These are phyloP conservation scores for Craterostigma plantagineum DNA, from an alignment of 257 asterid genomes.

Conservation along the genomic window DNA sequence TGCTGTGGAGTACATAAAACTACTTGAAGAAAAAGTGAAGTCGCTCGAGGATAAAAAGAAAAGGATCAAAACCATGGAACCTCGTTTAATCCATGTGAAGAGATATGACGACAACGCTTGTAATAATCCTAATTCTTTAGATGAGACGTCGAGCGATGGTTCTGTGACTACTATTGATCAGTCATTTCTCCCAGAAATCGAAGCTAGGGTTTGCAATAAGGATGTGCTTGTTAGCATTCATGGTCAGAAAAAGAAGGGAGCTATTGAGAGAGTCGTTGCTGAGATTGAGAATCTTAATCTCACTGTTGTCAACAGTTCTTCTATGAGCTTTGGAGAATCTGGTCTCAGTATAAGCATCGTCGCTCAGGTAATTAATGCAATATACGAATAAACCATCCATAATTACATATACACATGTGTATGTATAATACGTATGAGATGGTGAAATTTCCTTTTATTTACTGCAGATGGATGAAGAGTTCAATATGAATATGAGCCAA, in stretches of 20 bases:
- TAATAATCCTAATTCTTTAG: background rate
- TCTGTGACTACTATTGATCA: background rate
- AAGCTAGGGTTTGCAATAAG: background rate
- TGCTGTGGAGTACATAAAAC: background rate
- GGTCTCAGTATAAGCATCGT: background rate
- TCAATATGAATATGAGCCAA: background rate
- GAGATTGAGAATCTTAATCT: background rate
- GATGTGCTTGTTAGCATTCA: background rate
- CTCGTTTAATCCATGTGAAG: background rate
- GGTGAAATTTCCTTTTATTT: background rate
- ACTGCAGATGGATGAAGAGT: constrained; percentile 1
- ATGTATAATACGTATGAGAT: background rate
- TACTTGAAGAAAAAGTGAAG: background rate
- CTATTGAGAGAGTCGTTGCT: background rate
- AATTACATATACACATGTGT: background rate
- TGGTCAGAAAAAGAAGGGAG: background rate
- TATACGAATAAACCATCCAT: background rate
- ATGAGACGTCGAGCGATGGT: background rate
- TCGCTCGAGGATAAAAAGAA: background rate
- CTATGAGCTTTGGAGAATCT: background rate
- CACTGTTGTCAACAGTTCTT: background rate
- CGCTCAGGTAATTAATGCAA: background rate
- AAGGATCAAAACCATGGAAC: background rate
- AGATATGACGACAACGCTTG: background rate
- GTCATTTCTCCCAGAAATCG: background rate